Conservation (phyloP, 139 green algal species). For the Chlamydomonas incerta region DNA sequence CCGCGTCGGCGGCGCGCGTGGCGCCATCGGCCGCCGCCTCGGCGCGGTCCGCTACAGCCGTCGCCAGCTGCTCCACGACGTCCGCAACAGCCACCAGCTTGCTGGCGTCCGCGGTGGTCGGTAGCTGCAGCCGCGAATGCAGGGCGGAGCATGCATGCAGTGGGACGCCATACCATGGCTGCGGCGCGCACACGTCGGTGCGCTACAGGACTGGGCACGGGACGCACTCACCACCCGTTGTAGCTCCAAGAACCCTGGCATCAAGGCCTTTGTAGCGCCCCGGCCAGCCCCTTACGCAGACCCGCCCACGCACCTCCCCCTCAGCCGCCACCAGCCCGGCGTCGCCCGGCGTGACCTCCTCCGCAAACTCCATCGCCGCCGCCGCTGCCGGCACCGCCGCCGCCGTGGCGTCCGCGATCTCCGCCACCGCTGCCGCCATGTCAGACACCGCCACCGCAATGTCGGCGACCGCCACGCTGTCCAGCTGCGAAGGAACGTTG, state of each 20-base stretch:
- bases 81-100: slow-evolving; percentile 25
- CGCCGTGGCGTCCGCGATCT: slow-evolving; percentile 31
- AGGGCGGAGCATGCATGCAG: too few relatives aligned
- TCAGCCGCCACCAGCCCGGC: not conserved
- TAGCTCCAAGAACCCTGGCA: too few relatives aligned
- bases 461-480: slow-evolving; percentile 1
- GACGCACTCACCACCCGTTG: too few relatives aligned
- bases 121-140: not conserved
- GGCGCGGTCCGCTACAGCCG: slow-evolving; percentile 9
- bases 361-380: slow-evolving; percentile 19
- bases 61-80: slow-evolving; percentile 16
- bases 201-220: too few relatives aligned
- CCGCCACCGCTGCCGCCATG: slow-evolving; percentile 31
- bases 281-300: not conserved
- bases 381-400: slow-evolving; percentile 18
- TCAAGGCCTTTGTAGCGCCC: too few relatives aligned
- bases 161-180: too few relatives aligned
- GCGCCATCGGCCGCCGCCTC: slow-evolving; percentile 11
- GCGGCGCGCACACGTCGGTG: too few relatives aligned
- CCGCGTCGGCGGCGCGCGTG: not conserved
- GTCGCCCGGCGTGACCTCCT: not conserved
- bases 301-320: not conserved
- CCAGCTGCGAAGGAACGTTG: not conserved
- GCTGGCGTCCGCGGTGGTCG: slow-evolving; percentile 7
- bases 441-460: slow-evolving; percentile 20